These are phyloP conservation scores for Gomphus bonarii DNA, from an alignment of 1,284 basidiomycete species.

Conservation along the genomic window DNA sequence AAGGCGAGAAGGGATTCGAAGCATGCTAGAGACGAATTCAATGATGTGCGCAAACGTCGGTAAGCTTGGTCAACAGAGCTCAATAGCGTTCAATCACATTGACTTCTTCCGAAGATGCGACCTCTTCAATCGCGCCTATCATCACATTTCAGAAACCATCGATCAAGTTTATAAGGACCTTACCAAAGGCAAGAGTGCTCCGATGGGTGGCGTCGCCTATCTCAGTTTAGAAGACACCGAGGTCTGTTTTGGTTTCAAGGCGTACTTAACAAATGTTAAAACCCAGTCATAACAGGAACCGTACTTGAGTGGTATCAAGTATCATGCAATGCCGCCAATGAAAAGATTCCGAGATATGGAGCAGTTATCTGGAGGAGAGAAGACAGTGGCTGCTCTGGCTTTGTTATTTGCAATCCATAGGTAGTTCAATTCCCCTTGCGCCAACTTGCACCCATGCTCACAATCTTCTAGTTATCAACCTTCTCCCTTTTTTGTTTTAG, in stretches of 20 bases:
- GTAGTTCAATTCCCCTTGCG: slow-evolving; percentile 28
- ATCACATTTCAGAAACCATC: slow-evolving; percentile 90
- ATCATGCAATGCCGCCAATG: slow-evolving; percentile 98
- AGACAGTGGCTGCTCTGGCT: slow-evolving; percentile 95
- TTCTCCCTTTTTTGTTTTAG: slow-evolving; percentile 96
- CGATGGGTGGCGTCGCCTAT: slow-evolving; percentile 95
- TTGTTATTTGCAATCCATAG: slow-evolving; percentile 95
- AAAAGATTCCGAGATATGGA: slow-evolving; percentile 99
- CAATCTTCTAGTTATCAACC: slow-evolving; percentile 71
- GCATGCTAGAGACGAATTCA: slow-evolving; percentile 83
- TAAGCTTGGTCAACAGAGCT: slow-evolving; percentile 22
- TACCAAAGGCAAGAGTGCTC: slow-evolving; percentile 87
- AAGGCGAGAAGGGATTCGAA: slow-evolving; percentile 79
- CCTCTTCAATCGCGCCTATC: slow-evolving; percentile 93
- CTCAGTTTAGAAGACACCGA: slow-evolving; percentile 93
- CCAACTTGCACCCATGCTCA: neutral
- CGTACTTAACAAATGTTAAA: neutral
- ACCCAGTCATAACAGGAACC: slow-evolving; percentile 60
- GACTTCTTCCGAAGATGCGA: slow-evolving; percentile 43
- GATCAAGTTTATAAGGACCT: slow-evolving; percentile 97
- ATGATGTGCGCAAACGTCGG: slow-evolving; percentile 78
- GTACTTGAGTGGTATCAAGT: slow-evolving; percentile 91
- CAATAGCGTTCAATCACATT: neutral
- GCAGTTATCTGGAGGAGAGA: slow-evolving; percentile 95
- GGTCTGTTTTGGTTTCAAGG: slow-evolving; percentile 36